Conservation (phyloP, 2,329 filamentous ascomycete genomes). For the Fusarium luffae region DNA sequence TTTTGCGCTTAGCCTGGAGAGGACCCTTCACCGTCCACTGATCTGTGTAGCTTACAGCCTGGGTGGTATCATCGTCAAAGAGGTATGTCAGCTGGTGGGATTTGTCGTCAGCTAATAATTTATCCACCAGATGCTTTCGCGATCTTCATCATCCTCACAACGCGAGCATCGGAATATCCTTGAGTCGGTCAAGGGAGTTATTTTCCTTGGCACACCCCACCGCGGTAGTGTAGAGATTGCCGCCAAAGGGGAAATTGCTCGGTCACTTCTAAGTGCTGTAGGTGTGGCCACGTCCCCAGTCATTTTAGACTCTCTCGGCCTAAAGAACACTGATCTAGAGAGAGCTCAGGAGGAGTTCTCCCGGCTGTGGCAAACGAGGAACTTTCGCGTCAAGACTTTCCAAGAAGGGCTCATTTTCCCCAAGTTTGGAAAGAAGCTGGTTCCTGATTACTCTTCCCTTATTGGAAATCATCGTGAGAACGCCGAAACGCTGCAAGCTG, state of each 20-base stretch:
- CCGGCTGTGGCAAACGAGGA: conserved; percentile 6
- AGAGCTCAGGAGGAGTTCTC: conserved; percentile 22
- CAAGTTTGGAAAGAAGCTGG: conserved; percentile 24
- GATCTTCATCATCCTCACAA: too few species aligned
- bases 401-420: conserved; percentile 23
- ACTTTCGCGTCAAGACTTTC: conserved; percentile 33
- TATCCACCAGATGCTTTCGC: conserved; percentile 18
- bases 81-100: neutral
- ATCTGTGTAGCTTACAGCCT: conserved; percentile 26
- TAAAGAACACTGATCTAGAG: conserved; percentile 26
- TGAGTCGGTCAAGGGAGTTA: conserved; percentile 40
- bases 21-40: neutral
- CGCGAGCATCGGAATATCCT: too few species aligned
- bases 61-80: conserved; percentile 23
- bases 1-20: neutral
- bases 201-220: conserved; percentile 53
- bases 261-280: conserved; percentile 34
- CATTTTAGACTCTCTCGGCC: conserved; percentile 13
- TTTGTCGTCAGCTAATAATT: neutral
- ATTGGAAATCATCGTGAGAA: conserved; percentile 23
- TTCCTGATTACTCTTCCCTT: conserved; percentile 15
- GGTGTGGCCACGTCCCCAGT: conserved; percentile 11
- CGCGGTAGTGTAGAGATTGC: conserved; percentile 41
- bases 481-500: conserved; percentile 29
- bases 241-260: conserved; percentile 15